Conservation (phyloP, 345 rosid species). For the Ricinus communis region DNA sequence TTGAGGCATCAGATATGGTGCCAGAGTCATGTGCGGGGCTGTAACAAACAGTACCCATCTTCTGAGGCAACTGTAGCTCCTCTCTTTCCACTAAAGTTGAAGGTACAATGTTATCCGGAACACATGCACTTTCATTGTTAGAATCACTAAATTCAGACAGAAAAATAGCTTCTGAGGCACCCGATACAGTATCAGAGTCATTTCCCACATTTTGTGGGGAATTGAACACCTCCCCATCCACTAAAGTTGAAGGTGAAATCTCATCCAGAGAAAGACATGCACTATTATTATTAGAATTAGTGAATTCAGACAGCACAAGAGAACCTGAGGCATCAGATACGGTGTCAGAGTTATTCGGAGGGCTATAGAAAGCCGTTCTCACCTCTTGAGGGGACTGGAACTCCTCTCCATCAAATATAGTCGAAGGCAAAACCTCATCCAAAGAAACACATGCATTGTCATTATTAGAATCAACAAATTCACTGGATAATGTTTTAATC, state of each 20-base stretch:
- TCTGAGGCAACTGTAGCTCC: conserved; percentile 14
- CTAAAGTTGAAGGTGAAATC: conserved; percentile 26
- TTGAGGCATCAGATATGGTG: too few species aligned
- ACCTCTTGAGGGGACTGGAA: conserved; percentile 11
- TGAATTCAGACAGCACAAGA: conserved; percentile 21
- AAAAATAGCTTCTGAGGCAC: conserved; percentile 18
- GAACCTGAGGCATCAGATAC: conserved; percentile 20
- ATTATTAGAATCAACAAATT: conserved; percentile 17
- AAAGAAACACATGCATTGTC: conserved; percentile 12
- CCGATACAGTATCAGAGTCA: conserved; percentile 12
- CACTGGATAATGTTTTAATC: conserved; percentile 17
- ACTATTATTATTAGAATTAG: conserved; percentile 16
- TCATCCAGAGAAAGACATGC: conserved; percentile 9
- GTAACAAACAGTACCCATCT: too few species aligned
- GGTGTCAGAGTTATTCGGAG: conserved; percentile 6
- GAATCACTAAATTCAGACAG: conserved; percentile 20
- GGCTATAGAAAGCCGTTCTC: background rate
- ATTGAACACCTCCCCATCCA: conserved; percentile 17
- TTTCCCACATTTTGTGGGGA: conserved; percentile 9
- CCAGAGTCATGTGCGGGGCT: too few species aligned
- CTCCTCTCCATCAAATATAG: conserved; percentile 19
- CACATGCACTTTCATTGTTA: conserved; percentile 15
- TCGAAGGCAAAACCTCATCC: conserved; percentile 23
- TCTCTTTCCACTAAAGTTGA: conserved; percentile 19
- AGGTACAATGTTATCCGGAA: conserved; percentile 18